Percentiles rank a stretch among this genome's conserved stretches.
These are phyloP conservation scores for Colletotrichum musicola DNA, from an alignment of 2,329 filamentous ascomycete genomes.

Conservation along the genomic window DNA sequence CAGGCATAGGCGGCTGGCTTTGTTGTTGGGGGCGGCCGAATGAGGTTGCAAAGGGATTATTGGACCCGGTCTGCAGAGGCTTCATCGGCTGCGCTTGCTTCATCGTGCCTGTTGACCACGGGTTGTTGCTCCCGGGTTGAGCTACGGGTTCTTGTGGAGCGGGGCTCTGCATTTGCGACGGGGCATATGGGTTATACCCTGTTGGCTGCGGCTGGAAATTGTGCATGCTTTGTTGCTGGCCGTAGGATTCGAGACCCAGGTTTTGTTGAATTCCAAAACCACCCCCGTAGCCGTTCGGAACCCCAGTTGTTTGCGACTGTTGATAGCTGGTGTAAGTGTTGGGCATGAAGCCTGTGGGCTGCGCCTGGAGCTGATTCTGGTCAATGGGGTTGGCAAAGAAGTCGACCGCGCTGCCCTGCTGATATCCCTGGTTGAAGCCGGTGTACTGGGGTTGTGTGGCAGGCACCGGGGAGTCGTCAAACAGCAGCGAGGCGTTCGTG, in stretches of 20 bases:
- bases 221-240: conserved; percentile 61
- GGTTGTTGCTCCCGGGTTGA: conserved; percentile 91
- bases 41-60: conserved; percentile 93
- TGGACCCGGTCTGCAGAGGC: conserved; percentile 91
- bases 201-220: conserved; percentile 65
- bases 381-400: conserved; percentile 97
- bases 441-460: conserved; percentile 78
- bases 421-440: conserved; percentile 96
- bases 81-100: conserved; percentile 73
- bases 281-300: conserved; percentile 71
- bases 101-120: conserved; percentile 79
- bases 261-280: conserved; percentile 76
- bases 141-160: conserved; percentile 70
- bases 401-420: conserved; percentile 95
- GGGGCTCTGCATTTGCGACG: conserved; percentile 55
- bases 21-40: conserved; percentile 72
- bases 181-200: conserved; percentile 67
- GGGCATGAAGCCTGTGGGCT: conserved; percentile 80
- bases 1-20: conserved; percentile 70
- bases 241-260: conserved; percentile 78
- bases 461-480: conserved; percentile 78
- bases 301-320: conserved; percentile 61
- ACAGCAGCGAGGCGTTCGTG: conserved; percentile 86
- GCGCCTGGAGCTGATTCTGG: conserved; percentile 78
- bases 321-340: conserved; percentile 67